Evolutionary conservation across 225 moss, liverwort and hornwort species (phyloP), one percentile per base, ranked within the genome.

Genomic region (Climacium dendroides): DNA sequence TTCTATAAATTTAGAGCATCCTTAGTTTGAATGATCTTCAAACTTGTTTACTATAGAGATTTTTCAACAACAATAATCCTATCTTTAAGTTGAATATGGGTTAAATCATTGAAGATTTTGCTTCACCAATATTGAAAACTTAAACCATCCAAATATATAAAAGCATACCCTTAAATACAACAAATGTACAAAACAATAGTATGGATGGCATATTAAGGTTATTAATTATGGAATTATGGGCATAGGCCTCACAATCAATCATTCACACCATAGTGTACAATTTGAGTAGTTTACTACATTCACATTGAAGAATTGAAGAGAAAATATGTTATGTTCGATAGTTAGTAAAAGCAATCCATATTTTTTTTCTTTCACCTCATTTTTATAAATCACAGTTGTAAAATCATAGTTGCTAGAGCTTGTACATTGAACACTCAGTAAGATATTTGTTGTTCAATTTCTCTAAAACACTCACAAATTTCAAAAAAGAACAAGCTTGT

Each of bases 401-500:
- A 19, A 54, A 29, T 29, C 28, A 61, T 61, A 61, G 15, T 29
- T 61, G 15, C 30, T 29, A 32, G 14, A 23, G 67, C 4, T 23
- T 28, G 6, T 43, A 43, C 3, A 37, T 2, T 28, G 0, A 71
- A 41, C 1, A 28, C 6, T 43, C 5, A 5, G 9, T 15, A 1
- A 43, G 3, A 5, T 43, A 43, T 28, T 26, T 26, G 15, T 25
- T 15, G 8, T 71, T 43, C 45, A 28, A 45, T 45, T 71, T 43
- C 39, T 39, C 24, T 13, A 7, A 37, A 13, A 23, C 7, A 28
- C 3, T 26, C 16, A 17, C 28, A 43, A 70, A 43, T 16, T 43
- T 43, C 71, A 26, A 43, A 1, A 5, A 72, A 45, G 17, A 43
- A 0, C 3, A 10, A 0, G 2, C 0, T 45, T n/a, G 0, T 28